Conservation (phyloP, 202 grass and related monocot species). For the Setaria italica region DNA sequence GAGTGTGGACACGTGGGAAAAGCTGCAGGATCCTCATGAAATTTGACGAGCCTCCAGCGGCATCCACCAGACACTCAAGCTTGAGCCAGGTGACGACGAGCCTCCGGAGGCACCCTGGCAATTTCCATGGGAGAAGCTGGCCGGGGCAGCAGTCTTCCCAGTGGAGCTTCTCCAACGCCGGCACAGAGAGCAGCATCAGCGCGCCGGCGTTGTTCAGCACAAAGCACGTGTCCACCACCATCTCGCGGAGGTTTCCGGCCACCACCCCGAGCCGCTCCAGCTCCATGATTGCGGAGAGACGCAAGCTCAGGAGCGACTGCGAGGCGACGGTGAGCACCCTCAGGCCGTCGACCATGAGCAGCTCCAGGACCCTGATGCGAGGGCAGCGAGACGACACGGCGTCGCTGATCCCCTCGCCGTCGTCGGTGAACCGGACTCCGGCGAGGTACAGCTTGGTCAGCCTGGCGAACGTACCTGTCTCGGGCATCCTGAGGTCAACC, state of each 20-base stretch:
- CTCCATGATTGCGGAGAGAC: neutral
- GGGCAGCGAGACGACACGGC: neutral
- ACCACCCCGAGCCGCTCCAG: neutral
- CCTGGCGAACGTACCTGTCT: neutral
- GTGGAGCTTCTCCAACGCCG: conserved; percentile 7
- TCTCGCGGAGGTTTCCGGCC: neutral
- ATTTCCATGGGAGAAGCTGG: neutral
- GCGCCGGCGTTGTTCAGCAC: neutral
- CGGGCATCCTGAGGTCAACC: neutral
- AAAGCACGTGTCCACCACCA: neutral
- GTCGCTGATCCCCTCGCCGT: neutral
- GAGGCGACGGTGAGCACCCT: neutral
- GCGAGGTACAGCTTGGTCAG: neutral
- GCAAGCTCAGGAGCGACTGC: neutral
- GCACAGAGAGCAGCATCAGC: neutral
- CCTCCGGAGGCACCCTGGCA: neutral
- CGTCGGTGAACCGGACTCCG: neutral
- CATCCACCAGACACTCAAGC: too few species aligned
- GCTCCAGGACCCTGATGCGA: neutral
- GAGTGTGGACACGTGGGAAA: neutral
- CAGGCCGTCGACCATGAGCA: neutral
- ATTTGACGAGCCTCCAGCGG: neutral
- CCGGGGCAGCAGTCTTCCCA: neutral
- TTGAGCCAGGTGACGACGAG: neutral
- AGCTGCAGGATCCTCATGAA: neutral